A percentile compares a stretch with the other conserved stretches of the same genome.
Conservation (phyloP, 139 green algal genomes). For the Coccomyxa sp. region DNA sequence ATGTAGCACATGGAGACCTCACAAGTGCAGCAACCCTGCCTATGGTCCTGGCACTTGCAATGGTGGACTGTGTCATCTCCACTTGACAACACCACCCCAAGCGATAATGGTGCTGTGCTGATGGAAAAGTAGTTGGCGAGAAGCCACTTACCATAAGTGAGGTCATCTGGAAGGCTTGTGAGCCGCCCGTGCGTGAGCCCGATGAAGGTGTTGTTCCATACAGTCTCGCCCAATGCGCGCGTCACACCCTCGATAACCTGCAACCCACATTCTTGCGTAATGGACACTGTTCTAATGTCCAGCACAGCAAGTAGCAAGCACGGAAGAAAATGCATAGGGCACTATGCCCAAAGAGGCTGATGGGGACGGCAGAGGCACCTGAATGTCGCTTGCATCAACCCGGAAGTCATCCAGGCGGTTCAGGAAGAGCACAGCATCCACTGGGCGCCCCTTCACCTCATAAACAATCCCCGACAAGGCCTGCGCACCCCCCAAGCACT, state of each 20-base stretch:
- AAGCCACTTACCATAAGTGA: background rate
- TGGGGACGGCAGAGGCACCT: constrained; percentile 15
- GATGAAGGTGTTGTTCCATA: constrained; percentile 62
- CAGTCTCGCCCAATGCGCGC: constrained; percentile 32
- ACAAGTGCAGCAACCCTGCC: too few species aligned
- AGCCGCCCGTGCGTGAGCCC: constrained; percentile 46
- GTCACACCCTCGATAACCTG: constrained; percentile 43
- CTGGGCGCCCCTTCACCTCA: constrained; percentile 13
- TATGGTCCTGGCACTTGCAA: too few species aligned
- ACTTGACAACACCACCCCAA: too few species aligned
- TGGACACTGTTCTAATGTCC: background rate
- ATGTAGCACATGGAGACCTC: too few species aligned
- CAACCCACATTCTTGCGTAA: background rate
- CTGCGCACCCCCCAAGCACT: constrained; percentile 7
- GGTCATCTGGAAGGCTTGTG: background rate
- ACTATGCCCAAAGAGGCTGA: background rate
- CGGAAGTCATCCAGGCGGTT: constrained; percentile 68
- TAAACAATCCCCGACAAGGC: constrained; percentile 23
- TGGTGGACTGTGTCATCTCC: too few species aligned
- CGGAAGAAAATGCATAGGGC: background rate
- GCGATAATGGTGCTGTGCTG: too few species aligned
- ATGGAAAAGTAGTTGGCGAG: background rate
- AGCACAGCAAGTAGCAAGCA: too few species aligned
- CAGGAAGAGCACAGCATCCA: constrained; percentile 70
- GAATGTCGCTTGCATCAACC: constrained; percentile 42